Evolutionary conservation across 2,329 filamentous ascomycete genomes (phyloP).

Genomic region (Verticillium tricorpus): DNA sequence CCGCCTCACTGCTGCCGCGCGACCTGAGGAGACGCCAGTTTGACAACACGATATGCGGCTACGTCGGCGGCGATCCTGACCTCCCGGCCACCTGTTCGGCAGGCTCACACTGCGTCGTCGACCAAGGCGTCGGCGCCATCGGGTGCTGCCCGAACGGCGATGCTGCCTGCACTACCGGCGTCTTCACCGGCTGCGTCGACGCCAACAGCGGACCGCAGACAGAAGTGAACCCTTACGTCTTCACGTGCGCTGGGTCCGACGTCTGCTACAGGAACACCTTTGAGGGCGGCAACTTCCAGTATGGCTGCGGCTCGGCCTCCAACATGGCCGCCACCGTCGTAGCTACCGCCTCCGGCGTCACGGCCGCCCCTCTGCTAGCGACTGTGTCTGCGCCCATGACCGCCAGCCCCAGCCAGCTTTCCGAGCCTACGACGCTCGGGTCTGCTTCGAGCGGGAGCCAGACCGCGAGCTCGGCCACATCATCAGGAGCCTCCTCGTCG

Average conservation of each 20-base stretch:
- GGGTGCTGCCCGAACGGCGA: constrained; percentile 52
- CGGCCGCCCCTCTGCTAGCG: constrained; percentile 28
- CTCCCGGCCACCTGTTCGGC: constrained; percentile 53
- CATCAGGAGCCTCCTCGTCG: constrained; percentile 6
- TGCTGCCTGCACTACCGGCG: constrained; percentile 45
- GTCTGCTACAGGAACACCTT: constrained; percentile 54
- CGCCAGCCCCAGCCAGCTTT: constrained; percentile 29
- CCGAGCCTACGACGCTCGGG: constrained; percentile 37
- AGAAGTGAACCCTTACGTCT: constrained; percentile 51
- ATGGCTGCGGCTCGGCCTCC: constrained; percentile 49
- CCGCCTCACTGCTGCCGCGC: constrained; percentile 29
- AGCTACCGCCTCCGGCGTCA: constrained; percentile 38
- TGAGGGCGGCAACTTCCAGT: constrained; percentile 52
- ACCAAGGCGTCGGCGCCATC: constrained; percentile 42
- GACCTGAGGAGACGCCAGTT: constrained; percentile 34
- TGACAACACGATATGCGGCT: constrained; percentile 53
- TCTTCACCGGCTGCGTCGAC: constrained; percentile 56
- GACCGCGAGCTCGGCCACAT: constrained; percentile 3
- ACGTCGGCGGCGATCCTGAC: constrained; percentile 45
- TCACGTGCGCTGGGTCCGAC: constrained; percentile 44
- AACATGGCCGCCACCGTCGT: constrained; percentile 43
- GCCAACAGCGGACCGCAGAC: constrained; percentile 42
- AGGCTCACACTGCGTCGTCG: constrained; percentile 55
- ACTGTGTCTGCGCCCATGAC: constrained; percentile 37
- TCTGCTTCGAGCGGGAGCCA: constrained; percentile 10